phyloP scores from a whole-genome alignment of 1,284 basidiomycete genomes.

The Ceraceosorus guamensis region DNA sequence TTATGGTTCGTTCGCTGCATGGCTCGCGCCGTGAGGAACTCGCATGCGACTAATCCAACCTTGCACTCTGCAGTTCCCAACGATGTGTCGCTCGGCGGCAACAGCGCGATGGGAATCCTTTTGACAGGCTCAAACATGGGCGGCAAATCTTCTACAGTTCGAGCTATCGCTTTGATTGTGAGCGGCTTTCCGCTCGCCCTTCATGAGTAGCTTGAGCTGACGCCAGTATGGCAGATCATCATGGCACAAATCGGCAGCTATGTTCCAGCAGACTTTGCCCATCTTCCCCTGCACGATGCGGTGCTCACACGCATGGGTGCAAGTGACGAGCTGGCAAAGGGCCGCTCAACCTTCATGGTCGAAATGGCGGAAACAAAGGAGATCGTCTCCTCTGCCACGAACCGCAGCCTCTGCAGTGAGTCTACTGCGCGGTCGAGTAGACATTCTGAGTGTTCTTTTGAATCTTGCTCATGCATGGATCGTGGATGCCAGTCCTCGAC shows the following conservation, averaged over 20 bases:
- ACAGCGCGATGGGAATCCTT: slow-evolving; percentile 17
- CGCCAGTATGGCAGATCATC: slow-evolving; percentile 18
- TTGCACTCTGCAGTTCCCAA: slow-evolving; percentile 25
- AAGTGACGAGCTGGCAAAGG: slow-evolving; percentile 72
- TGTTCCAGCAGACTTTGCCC: slow-evolving; percentile 64
- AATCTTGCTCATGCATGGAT: slow-evolving; percentile 42
- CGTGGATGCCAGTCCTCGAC: no score
- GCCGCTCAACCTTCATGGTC: slow-evolving; percentile 89
- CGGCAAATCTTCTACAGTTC: slow-evolving; percentile 61
- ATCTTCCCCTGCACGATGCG: slow-evolving; percentile 69
- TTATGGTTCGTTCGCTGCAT: slow-evolving; percentile 10
- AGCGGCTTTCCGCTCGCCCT: no score
- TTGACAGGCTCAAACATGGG: slow-evolving; percentile 40
- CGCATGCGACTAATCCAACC: background rate
- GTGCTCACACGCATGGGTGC: slow-evolving; percentile 79
- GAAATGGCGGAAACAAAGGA: slow-evolving; percentile 83
- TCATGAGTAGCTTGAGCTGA: background rate
- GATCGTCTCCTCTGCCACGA: slow-evolving; percentile 56
- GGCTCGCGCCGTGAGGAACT: no score
- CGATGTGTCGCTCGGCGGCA: slow-evolving; percentile 21
- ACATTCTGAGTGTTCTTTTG: no score
- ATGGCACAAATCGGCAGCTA: slow-evolving; percentile 56
- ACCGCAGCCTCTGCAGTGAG: slow-evolving; percentile 62
- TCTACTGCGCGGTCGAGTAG: no score
- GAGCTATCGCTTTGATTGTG: slow-evolving; percentile 35